A percentile compares a stretch with the other conserved stretches of the same genome.
These are phyloP conservation scores for Agrocybe praecox DNA, from an alignment of 768 basidiomycete genomes.

Conservation along the genomic window DNA sequence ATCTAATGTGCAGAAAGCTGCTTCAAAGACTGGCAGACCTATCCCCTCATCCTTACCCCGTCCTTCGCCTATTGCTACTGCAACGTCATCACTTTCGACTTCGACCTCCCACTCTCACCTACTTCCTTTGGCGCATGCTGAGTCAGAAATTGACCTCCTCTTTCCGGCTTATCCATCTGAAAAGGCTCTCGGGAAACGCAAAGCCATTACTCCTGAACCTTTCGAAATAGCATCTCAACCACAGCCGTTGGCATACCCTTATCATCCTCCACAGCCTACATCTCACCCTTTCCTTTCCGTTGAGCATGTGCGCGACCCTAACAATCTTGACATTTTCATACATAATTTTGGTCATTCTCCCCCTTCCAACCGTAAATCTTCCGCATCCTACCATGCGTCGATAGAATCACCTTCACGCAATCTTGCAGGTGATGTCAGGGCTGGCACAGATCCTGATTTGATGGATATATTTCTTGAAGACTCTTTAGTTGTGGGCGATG, in stretches of 20 bases:
- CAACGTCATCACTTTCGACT: background rate
- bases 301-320: background rate
- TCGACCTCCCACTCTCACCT: background rate
- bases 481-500: too few relatives aligned
- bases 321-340: constrained; percentile 1
- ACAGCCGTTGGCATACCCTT: background rate
- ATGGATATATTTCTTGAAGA: too few relatives aligned
- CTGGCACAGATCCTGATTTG: background rate
- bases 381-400: background rate
- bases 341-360: background rate
- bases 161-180: constrained; percentile 23
- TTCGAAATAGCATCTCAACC: too few relatives aligned
- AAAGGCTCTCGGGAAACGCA: constrained; percentile 34
- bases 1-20: background rate
- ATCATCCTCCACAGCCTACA: background rate
- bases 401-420: background rate
- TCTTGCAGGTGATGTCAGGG: background rate
- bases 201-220: constrained; percentile 16
- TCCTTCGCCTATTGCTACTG: background rate
- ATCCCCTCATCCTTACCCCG: background rate
- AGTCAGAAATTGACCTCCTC: background rate
- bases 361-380: background rate
- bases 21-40: background rate
- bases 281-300: background rate
- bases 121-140: background rate